Percentiles rank a stretch among this genome's conserved stretches.
These are phyloP conservation scores for Castanopsis chinensis DNA, from an alignment of 306 rosid species.

Conservation along the genomic window DNA sequence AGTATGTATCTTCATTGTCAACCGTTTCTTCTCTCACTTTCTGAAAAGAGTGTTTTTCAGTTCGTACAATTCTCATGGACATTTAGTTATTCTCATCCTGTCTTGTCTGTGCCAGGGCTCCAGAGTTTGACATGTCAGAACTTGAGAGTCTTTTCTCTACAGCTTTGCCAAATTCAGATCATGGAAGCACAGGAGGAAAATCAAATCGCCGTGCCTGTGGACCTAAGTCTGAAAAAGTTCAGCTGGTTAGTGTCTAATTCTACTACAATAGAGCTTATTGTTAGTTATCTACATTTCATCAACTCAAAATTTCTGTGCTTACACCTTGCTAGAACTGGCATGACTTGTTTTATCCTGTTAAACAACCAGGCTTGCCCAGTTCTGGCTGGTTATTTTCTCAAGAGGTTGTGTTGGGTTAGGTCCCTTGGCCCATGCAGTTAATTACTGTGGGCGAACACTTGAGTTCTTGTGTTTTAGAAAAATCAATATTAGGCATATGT, in stretches of 20 bases:
- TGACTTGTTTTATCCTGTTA: conserved; percentile 11
- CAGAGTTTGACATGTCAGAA: conserved; percentile 97
- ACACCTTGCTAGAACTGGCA: conserved; percentile 1
- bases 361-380: conserved; percentile 6
- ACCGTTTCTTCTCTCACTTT: conserved; percentile 19
- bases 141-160: conserved; percentile 92
- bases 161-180: conserved; percentile 54
- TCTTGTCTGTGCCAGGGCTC: conserved; percentile 64
- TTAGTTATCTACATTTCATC: not conserved
- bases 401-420: not conserved
- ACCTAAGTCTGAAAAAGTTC: conserved; percentile 78
- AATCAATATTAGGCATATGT: not conserved
- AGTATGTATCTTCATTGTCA: conserved; percentile 46
- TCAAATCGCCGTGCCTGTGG: conserved; percentile 47
- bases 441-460: conserved; percentile 6
- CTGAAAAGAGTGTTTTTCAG: conserved; percentile 7
- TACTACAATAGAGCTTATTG: not conserved
- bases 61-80: conserved; percentile 9
- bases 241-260: conserved; percentile 52
- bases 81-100: conserved; percentile 10
- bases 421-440: conserved; percentile 2
- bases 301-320: conserved; percentile 21
- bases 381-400: not conserved
- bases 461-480: not conserved
- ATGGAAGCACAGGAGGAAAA: conserved; percentile 48